phyloP scores from a whole-genome alignment of 495 filamentous ascomycete genomes.

The Aspergillus mulundensis region DNA sequence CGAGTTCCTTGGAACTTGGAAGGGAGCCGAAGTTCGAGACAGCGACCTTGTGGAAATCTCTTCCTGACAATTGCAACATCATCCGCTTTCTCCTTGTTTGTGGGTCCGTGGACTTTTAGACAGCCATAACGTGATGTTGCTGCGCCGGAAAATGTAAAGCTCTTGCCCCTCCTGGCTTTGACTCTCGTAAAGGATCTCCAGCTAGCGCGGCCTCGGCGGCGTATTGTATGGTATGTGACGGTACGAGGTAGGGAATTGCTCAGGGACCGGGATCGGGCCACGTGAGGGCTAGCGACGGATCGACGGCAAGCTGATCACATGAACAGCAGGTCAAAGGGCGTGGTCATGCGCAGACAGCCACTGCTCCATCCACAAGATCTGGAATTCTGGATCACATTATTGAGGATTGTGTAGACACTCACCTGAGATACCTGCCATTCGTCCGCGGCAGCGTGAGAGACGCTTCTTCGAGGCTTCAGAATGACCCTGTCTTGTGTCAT shows the following conservation, averaged over 20 bases:
- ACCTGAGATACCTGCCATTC: not conserved
- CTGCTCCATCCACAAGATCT: not conserved
- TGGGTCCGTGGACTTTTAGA: not conserved
- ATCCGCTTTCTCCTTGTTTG: not conserved
- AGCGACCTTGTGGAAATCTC: not conserved
- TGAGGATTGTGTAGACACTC: not conserved
- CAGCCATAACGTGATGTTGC: constrained; percentile 1
- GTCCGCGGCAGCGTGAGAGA: not conserved
- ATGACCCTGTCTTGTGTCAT: not conserved
- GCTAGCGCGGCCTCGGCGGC: constrained; percentile 19
- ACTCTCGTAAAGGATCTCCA: constrained; percentile 28
- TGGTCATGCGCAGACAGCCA: not conserved
- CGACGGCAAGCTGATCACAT: constrained; percentile 22
- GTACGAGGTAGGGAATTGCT: constrained; percentile 4
- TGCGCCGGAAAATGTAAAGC: constrained; percentile 9
- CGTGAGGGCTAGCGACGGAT: constrained; percentile 23
- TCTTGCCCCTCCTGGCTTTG: constrained; percentile 21
- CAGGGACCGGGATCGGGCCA: constrained; percentile 22
- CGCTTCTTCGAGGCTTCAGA: not conserved
- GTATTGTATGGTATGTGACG: constrained; percentile 23
- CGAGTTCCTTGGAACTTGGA: constrained; percentile 1
- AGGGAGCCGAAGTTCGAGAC: not conserved
- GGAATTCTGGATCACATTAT: not conserved
- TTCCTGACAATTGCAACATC: not conserved
- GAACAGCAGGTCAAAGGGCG: not conserved